A percentile compares a stretch with the other conserved stretches of the same genome.
Evolutionary conservation across 2,329 filamentous ascomycete species (phyloP).

Genomic region (Alternaria arbusti): DNA sequence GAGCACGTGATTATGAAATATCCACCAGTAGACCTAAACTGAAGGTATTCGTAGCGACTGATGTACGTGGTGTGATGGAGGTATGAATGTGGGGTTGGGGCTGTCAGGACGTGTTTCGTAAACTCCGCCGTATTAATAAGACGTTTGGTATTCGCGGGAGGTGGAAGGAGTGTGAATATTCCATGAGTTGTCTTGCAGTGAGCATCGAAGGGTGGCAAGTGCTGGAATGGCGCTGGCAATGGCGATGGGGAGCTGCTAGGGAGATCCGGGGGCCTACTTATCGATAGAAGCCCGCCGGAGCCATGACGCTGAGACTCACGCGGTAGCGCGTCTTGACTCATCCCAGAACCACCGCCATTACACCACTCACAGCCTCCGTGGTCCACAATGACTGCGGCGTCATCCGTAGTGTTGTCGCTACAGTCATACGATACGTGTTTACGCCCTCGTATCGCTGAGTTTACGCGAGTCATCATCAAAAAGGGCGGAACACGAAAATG

Average conservation of each 20-base stretch:
- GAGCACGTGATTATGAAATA: not conserved
- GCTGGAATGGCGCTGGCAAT: slow-evolving; percentile 21
- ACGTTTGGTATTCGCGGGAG: slow-evolving; percentile 30
- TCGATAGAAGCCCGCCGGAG: slow-evolving; percentile 17
- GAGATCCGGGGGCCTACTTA: slow-evolving; percentile 20
- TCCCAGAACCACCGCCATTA: not conserved
- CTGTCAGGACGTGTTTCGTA: slow-evolving; percentile 29
- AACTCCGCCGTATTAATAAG: slow-evolving; percentile 33
- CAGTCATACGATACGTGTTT: slow-evolving; percentile 3
- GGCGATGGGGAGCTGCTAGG: slow-evolving; percentile 12
- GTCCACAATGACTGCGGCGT: not conserved
- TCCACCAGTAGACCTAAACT: not conserved
- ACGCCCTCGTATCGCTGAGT: slow-evolving; percentile 7
- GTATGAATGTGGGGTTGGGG: slow-evolving; percentile 8
- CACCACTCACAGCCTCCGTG: not conserved
- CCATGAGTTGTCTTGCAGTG: slow-evolving; percentile 40
- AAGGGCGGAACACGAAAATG: slow-evolving; percentile 33
- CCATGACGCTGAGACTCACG: slow-evolving; percentile 16
- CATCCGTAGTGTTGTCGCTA: not conserved
- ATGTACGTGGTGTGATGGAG: slow-evolving; percentile 10
- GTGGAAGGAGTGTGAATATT: slow-evolving; percentile 30
- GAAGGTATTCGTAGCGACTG: not conserved
- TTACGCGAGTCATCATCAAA: not conserved
- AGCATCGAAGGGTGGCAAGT: slow-evolving; percentile 37
- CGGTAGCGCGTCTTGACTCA: slow-evolving; percentile 23